phyloP scores from a whole-genome alignment of 2,329 filamentous ascomycete genomes.

The Nemania bipapillata region DNA sequence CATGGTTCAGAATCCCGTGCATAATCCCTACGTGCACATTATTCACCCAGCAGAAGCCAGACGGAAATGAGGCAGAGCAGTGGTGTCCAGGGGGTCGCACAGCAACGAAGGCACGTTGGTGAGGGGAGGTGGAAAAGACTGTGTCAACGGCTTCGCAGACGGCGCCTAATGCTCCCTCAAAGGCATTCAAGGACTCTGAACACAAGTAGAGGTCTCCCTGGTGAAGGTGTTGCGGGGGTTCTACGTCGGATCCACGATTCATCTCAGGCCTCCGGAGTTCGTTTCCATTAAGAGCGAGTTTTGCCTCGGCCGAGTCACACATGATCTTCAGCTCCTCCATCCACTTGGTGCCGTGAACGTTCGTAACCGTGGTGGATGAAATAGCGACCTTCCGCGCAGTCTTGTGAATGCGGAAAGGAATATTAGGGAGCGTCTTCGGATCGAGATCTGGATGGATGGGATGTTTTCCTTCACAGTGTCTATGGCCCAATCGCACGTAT shows the following conservation, averaged over 20 bases:
- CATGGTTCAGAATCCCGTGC: slow-evolving; percentile 84
- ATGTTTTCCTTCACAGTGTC: slow-evolving; percentile 76
- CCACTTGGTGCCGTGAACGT: slow-evolving; percentile 91
- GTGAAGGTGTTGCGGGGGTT: slow-evolving; percentile 72
- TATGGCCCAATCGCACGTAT: slow-evolving; percentile 87
- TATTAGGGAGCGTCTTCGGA: slow-evolving; percentile 63
- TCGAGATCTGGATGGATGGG: slow-evolving; percentile 73
- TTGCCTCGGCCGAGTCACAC: slow-evolving; percentile 82
- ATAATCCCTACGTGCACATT: slow-evolving; percentile 98
- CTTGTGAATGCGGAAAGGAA: slow-evolving; percentile 87
- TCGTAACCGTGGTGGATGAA: slow-evolving; percentile 80
- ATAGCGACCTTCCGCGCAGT: slow-evolving; percentile 78
- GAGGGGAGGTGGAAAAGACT: slow-evolving; percentile 73
- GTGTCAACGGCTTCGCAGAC: slow-evolving; percentile 92
- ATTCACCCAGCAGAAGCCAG: slow-evolving; percentile 98
- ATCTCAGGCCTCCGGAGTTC: slow-evolving; percentile 78
- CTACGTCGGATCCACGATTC: slow-evolving; percentile 60
- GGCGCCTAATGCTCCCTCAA: slow-evolving; percentile 90
- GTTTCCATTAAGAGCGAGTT: slow-evolving; percentile 78
- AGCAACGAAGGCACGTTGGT: slow-evolving; percentile 86
- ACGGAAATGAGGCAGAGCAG: slow-evolving; percentile 87
- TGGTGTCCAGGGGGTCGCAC: slow-evolving; percentile 95
- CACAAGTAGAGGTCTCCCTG: slow-evolving; percentile 93
- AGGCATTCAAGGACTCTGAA: slow-evolving; percentile 82
- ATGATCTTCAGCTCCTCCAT: slow-evolving; percentile 90